phyloP scores from a whole-genome alignment of 805 yeast genomes.

The Metschnikowia similis region DNA sequence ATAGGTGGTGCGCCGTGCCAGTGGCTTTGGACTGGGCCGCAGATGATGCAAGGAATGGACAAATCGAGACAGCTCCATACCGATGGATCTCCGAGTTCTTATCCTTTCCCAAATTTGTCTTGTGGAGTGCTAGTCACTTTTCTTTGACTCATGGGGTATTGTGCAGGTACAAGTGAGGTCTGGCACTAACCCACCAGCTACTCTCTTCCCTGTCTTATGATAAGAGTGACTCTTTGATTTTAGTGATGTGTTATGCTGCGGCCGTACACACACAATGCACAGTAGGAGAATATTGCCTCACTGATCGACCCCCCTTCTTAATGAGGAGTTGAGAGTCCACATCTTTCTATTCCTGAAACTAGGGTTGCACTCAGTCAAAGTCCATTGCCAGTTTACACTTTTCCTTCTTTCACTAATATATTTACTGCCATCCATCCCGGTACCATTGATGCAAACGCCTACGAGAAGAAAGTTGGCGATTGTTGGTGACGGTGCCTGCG shows the following conservation, averaged over 20 bases:
- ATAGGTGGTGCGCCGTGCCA: no score
- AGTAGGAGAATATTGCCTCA: not conserved
- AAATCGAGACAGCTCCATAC: no score
- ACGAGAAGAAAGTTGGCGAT: constrained; percentile 69
- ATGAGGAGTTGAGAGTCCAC: not conserved
- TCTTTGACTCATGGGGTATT: no score
- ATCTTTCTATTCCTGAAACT: not conserved
- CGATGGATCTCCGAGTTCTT: no score
- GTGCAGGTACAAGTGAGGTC: no score
- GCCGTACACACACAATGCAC: not conserved
- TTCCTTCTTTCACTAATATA: not conserved
- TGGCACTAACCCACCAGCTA: no score
- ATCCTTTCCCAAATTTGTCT: no score
- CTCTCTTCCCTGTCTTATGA: no score
- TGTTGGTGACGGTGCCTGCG: constrained; percentile 95
- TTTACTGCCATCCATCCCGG: not conserved
- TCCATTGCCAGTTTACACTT: not conserved
- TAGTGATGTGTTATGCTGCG: constrained; percentile 2
- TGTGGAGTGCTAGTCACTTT: no score
- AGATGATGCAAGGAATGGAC: no score
- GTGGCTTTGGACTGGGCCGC: no score
- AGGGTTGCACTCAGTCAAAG: not conserved
- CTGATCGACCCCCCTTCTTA: not conserved
- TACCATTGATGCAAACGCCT: constrained; percentile 15
- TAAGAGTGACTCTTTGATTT: no score